Percentiles rank a stretch among this genome's conserved stretches.
Evolutionary conservation across 805 yeast genomes (phyloP).

Genomic region (Barnettozyma sp.): DNA sequence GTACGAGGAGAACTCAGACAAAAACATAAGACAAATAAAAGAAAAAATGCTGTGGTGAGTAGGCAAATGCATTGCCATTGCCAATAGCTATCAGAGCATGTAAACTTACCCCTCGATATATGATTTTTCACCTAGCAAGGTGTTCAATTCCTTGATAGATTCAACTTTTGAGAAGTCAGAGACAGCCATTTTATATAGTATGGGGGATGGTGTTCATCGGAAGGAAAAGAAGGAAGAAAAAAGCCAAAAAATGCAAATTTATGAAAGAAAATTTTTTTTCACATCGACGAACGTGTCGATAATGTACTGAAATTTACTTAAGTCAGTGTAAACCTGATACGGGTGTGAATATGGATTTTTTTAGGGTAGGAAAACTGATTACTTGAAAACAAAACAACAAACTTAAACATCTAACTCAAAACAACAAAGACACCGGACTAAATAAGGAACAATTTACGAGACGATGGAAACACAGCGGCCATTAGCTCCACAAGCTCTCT

Average conservation of each 20-base stretch:
- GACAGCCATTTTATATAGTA: slow-evolving; percentile 51
- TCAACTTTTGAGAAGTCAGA: slow-evolving; percentile 76
- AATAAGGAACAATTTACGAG: not conserved
- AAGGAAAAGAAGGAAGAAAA: slow-evolving; percentile 2
- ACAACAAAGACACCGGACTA: not conserved
- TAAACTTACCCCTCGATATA: slow-evolving; percentile 92
- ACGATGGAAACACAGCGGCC: slow-evolving; percentile 21
- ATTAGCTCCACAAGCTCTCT: slow-evolving; percentile 64
- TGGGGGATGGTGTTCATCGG: no score
- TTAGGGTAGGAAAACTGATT: slow-evolving; percentile 1
- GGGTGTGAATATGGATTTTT: not conserved
- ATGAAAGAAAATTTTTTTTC: slow-evolving; percentile 5
- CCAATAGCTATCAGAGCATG: not conserved
- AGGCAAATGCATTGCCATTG: not conserved
- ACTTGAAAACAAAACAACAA: not conserved
- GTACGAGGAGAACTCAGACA: not conserved
- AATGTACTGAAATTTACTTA: not conserved
- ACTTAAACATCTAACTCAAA: not conserved
- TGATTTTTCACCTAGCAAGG: slow-evolving; percentile 84
- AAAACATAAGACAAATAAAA: slow-evolving; percentile 1
- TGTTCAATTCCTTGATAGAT: slow-evolving; percentile 68
- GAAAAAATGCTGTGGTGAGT: no score
- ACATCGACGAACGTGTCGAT: not conserved
- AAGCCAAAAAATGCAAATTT: no score
- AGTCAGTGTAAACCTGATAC: not conserved